phyloP scores from a whole-genome alignment of 1,284 basidiomycete species.

The Leccinum huronense region DNA sequence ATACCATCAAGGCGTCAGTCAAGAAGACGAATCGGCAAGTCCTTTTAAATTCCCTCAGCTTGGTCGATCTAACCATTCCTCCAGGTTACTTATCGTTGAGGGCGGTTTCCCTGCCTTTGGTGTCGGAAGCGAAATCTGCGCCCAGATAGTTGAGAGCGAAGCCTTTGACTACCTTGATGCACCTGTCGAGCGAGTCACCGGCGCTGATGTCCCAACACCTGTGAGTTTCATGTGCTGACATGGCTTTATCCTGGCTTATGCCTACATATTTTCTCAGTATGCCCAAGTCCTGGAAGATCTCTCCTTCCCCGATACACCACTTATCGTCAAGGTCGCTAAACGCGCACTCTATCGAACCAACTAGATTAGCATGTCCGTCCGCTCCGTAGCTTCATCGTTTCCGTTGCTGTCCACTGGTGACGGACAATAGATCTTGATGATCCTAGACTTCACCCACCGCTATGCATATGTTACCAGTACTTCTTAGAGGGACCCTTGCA shows the following conservation, averaged over 20 bases:
- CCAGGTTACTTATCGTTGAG: conserved; percentile 88
- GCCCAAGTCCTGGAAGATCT: conserved; percentile 85
- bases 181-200: conserved; percentile 95
- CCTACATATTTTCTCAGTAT: conserved; percentile 55
- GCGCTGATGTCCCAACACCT: conserved; percentile 95
- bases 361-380: conserved; percentile 56
- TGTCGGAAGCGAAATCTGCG: conserved; percentile 97
- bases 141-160: conserved; percentile 93
- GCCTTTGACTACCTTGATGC: conserved; percentile 98
- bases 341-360: conserved; percentile 87
- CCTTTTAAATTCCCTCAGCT: conserved; percentile 1
- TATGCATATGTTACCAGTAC: conserved; percentile 17
- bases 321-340: conserved; percentile 90
- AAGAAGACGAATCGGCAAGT: conserved; percentile 95
- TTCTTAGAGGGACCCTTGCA: conserved; percentile 17
- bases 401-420: conserved; percentile 14
- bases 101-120: conserved; percentile 99
- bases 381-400: conserved; percentile 13
- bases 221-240: conserved; percentile 55
- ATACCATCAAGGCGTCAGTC: conserved; percentile 92
- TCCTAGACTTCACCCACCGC: conserved; percentile 22
- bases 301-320: conserved; percentile 86
- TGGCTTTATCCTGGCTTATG: conserved; percentile 6
- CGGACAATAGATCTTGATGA: conserved; percentile 20
- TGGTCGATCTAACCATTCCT: conserved; percentile 14